A percentile compares a stretch with the other conserved stretches of the same genome.
Conservation (phyloP, 371 early-diverging fungal genomes). For the Globomyces sp. region DNA sequence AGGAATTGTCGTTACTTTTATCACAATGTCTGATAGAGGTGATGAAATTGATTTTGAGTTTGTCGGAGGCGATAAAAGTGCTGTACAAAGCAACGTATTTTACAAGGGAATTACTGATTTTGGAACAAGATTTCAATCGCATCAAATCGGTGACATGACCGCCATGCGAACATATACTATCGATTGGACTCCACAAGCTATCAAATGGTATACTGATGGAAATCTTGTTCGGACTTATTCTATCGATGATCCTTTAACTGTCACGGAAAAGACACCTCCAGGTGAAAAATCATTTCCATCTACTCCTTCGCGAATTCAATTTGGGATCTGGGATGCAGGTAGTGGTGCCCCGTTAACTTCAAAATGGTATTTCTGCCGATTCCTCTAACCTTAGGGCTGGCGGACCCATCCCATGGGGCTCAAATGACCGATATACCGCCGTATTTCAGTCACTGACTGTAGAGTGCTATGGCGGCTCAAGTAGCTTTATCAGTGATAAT, state of each 20-base stretch:
- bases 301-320: not conserved
- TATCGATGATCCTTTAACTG: not conserved
- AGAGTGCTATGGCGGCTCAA: not conserved
- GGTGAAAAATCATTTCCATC: not conserved
- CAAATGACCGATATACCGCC: not conserved
- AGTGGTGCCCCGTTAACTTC: too few species aligned
- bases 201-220: slow-evolving; percentile 13
- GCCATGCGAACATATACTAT: slow-evolving; percentile 11
- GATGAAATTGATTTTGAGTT: slow-evolving; percentile 43
- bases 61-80: slow-evolving; percentile 22
- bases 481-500: too few species aligned
- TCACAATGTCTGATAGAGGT: slow-evolving; percentile 36
- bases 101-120: slow-evolving; percentile 17
- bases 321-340: not conserved
- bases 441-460: not conserved
- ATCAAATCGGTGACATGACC: slow-evolving; percentile 7
- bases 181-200: slow-evolving; percentile 15
- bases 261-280: not conserved
- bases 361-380: not conserved
- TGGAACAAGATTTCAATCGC: slow-evolving; percentile 7
- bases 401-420: slow-evolving; percentile 24
- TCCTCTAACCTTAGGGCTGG: slow-evolving; percentile 29
- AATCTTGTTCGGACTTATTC: not conserved
- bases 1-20: slow-evolving; percentile 40
- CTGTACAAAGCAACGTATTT: slow-evolving; percentile 27